Conservation (phyloP, 306 rosid species). For the Echinosophora koreensis region DNA sequence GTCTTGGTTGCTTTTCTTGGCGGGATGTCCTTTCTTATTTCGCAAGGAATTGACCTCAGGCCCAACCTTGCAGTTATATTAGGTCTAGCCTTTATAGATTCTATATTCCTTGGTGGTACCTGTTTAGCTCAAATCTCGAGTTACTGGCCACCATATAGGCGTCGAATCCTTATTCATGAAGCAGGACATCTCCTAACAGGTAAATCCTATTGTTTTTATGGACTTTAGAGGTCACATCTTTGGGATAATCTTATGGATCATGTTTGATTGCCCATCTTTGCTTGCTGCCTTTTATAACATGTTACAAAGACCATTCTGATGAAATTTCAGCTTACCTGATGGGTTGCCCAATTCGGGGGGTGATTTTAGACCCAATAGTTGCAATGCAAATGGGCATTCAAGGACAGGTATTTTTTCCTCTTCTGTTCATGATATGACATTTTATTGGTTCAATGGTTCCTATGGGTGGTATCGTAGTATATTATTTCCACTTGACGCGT, state of each 20-base stretch:
- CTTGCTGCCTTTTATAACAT: slow-evolving; percentile 12
- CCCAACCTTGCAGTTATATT: slow-evolving; percentile 82
- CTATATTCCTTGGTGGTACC: slow-evolving; percentile 86
- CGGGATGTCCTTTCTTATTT: slow-evolving; percentile 77
- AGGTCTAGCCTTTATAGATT: slow-evolving; percentile 82
- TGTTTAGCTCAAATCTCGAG: slow-evolving; percentile 94
- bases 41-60: slow-evolving; percentile 85
- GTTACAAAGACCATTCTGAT: slow-evolving; percentile 41
- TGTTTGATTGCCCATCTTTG: slow-evolving; percentile 27
- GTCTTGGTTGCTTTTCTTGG: slow-evolving; percentile 76
- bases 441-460: slow-evolving; percentile 25
- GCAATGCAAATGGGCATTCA: slow-evolving; percentile 98
- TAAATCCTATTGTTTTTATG: slow-evolving; percentile 40
- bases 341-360: slow-evolving; percentile 99
- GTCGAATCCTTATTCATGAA: slow-evolving; percentile 88
- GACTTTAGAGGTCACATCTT: slow-evolving; percentile 14
- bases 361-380: slow-evolving; percentile 90
- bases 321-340: slow-evolving; percentile 79
- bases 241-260: slow-evolving; percentile 10
- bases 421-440: slow-evolving; percentile 36
- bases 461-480: slow-evolving; percentile 26
- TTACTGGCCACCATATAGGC: slow-evolving; percentile 95
- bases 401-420: slow-evolving; percentile 76
- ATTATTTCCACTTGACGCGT: slow-evolving; percentile 24
- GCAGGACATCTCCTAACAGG: slow-evolving; percentile 92